Conservation (phyloP, 2,329 filamentous ascomycete species). For the Ophiostoma quercus region DNA sequence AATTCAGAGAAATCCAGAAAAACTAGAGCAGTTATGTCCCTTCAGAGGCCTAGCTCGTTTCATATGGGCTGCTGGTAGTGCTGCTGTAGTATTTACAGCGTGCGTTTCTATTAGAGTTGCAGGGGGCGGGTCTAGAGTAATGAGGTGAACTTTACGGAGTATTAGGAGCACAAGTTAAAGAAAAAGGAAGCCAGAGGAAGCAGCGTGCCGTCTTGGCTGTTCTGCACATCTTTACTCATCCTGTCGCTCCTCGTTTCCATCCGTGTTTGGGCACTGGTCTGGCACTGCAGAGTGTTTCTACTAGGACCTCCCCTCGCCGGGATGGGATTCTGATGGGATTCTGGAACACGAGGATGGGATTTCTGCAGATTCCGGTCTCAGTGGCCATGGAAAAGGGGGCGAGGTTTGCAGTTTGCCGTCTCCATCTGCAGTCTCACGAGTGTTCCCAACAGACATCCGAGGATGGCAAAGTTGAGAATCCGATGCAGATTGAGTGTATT, state of each 20-base stretch:
- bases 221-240: neutral
- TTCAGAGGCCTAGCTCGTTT: neutral
- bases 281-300: neutral
- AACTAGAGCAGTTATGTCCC: too few species aligned
- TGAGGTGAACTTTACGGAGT: neutral
- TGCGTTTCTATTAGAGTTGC: neutral
- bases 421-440: neutral
- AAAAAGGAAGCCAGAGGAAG: neutral
- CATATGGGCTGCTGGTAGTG: neutral
- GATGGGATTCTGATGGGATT: constrained; percentile 24
- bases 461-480: neutral
- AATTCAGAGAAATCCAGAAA: neutral
- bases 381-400: neutral
- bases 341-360: constrained; percentile 21
- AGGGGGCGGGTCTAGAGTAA: neutral
- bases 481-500: neutral
- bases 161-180: neutral
- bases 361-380: constrained; percentile 18
- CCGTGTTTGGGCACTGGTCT: neutral
- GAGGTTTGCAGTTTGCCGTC: neutral
- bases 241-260: neutral
- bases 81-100: neutral
- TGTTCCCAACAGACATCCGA: neutral
- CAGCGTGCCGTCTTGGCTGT: constrained; percentile 6
- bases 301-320: constrained; percentile 1